These are phyloP conservation scores for Solanum virginianum DNA, from an alignment of 257 asterid species.

Conservation along the genomic window DNA sequence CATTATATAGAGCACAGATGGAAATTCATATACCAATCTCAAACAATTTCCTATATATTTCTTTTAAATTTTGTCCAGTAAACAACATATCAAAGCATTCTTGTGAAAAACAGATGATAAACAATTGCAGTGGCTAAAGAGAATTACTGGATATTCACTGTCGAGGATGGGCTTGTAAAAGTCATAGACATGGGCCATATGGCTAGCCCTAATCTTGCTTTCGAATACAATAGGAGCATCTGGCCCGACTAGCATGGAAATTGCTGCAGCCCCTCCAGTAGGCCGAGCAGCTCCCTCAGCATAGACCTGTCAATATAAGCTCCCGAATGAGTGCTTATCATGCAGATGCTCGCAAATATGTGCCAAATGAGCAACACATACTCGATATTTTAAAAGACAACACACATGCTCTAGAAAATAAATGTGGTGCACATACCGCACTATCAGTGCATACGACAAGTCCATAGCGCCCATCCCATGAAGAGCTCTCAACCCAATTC, in stretches of 20 bases:
- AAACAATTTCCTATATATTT: background rate
- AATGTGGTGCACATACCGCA: slow-evolving; percentile 57
- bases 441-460: slow-evolving; percentile 99
- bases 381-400: background rate
- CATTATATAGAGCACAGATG: background rate
- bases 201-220: slow-evolving; percentile 91
- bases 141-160: slow-evolving; percentile 95
- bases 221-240: slow-evolving; percentile 95
- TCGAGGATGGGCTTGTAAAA: slow-evolving; percentile 98
- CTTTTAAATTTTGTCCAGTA: background rate
- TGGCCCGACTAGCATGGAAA: slow-evolving; percentile 93
- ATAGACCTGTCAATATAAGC: slow-evolving; percentile 57
- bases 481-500: slow-evolving; percentile 95
- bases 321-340: background rate
- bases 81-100: background rate
- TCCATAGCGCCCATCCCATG: slow-evolving; percentile 99
- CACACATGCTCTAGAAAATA: background rate
- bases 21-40: background rate
- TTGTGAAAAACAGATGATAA: background rate
- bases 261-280: slow-evolving; percentile 98
- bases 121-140: background rate
- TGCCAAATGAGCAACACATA: background rate
- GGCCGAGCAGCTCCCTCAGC: slow-evolving; percentile 99
- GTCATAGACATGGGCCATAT: slow-evolving; percentile 95
- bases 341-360: background rate